These are phyloP conservation scores for Glonium stellatum DNA, from an alignment of 495 filamentous ascomycete species.

Conservation along the genomic window DNA sequence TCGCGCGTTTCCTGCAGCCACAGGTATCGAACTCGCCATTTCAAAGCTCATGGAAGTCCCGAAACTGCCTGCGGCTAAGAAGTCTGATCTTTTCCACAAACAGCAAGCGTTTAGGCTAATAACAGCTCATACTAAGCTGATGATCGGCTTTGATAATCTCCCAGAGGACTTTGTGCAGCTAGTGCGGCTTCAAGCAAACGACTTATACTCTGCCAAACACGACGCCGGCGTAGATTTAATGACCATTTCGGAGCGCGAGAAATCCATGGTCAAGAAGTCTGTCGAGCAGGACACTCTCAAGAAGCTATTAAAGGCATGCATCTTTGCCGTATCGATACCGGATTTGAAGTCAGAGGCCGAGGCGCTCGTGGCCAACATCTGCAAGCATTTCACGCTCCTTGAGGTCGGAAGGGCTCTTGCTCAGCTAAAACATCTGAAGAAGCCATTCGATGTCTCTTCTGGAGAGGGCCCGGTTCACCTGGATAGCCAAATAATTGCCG, in stretches of 20 bases:
- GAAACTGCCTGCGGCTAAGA: slow-evolving; percentile 56
- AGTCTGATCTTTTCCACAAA: slow-evolving; percentile 81
- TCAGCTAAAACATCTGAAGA: slow-evolving; percentile 61
- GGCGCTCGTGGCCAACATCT: slow-evolving; percentile 67
- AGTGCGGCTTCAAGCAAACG: slow-evolving; percentile 81
- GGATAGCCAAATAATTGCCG: slow-evolving; percentile 76
- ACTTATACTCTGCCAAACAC: slow-evolving; percentile 63
- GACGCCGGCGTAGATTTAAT: slow-evolving; percentile 55
- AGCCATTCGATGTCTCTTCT: slow-evolving; percentile 71
- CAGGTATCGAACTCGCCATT: slow-evolving; percentile 83
- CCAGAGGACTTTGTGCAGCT: slow-evolving; percentile 82
- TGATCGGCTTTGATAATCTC: slow-evolving; percentile 77
- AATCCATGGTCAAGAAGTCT: slow-evolving; percentile 78
- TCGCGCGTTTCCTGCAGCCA: slow-evolving; percentile 73
- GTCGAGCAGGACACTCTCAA: slow-evolving; percentile 73
- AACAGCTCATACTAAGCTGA: slow-evolving; percentile 77
- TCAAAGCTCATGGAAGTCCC: slow-evolving; percentile 74
- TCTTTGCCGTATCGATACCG: slow-evolving; percentile 76
- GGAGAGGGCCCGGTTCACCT: slow-evolving; percentile 83
- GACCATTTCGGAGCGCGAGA: slow-evolving; percentile 65
- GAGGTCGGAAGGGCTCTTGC: slow-evolving; percentile 77
- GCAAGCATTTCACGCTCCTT: slow-evolving; percentile 83
- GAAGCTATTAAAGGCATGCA: slow-evolving; percentile 78
- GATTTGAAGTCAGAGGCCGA: slow-evolving; percentile 69
- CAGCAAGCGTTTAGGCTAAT: slow-evolving; percentile 84